Evolutionary conservation across 1,284 basidiomycete species (phyloP), one percentile per base, ranked within the genome.

Genomic region (Exobasidium cylindrosporum): DNA sequence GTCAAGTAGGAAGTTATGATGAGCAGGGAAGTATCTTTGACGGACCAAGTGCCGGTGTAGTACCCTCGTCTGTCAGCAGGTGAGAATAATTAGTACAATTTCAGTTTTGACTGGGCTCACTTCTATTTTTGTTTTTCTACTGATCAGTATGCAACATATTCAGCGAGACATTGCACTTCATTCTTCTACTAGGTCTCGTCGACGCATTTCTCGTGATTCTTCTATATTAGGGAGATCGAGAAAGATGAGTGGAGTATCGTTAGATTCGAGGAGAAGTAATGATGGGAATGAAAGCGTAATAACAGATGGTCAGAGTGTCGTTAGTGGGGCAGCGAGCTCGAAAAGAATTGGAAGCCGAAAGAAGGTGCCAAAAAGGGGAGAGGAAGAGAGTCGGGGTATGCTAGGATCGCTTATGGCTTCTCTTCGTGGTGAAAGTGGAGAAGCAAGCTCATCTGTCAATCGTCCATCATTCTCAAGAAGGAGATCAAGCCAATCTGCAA

Each of bases 1-100:
- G 73, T 43, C 77, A 79, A 45, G 69, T 79, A 3, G 73, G 70
- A 26, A 76, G 72, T 66, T 79, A 79, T 56, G 76, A 76, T 28
- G 73, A 77, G 44, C 56, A 31, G 7, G 73, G 64, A 23, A 73
- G 70, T 52, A 73, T 79, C 60, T 79, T 78, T 53, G 77, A 79
- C 31, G 77, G 77, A 4, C 77, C 77, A 0, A 60, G 68, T 7
- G 76, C 75, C 4, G 77, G 74, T 11, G 69, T 69, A 29, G 76
- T 79, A 13, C 77, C 77, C 14, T 76, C 73, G 57, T 74, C 71
- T 4, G 65, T 78, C 40, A 66, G 49, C 50, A 58, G 46, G 63
- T 64, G 54, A 46, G 63, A 46, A 17, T 5, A 11, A 7, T 2
- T n/a, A n/a, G n/a, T n/a, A n/a, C n/a, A n/a, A n/a, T n/a, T n/a